Conservation (phyloP, 2,329 filamentous ascomycete species). For the Xylaria sp. region DNA sequence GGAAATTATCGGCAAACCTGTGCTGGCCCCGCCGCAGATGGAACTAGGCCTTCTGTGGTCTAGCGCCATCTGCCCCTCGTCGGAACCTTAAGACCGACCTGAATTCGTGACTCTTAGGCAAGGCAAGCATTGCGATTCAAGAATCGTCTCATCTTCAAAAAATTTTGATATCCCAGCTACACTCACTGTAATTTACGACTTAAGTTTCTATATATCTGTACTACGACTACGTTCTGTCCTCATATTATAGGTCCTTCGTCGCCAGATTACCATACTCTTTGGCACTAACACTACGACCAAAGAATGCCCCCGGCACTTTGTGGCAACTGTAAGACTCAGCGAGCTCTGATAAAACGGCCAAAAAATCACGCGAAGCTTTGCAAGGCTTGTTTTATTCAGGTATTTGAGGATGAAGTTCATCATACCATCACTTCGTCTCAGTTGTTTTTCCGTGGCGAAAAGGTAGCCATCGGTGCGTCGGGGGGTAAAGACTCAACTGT, state of each 20-base stretch:
- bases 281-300: no score
- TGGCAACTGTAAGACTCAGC: slow-evolving; percentile 73
- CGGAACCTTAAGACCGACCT: slow-evolving; percentile 9
- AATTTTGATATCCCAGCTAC: not conserved
- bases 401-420: slow-evolving; percentile 94
- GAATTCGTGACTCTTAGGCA: not conserved
- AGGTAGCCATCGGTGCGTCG: slow-evolving; percentile 91
- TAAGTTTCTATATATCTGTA: no score
- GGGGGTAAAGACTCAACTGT: slow-evolving; percentile 98
- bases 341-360: slow-evolving; percentile 88
- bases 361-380: slow-evolving; percentile 96
- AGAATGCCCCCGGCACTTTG: slow-evolving; percentile 80
- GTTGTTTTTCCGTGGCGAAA: slow-evolving; percentile 85
- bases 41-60: slow-evolving; percentile 1
- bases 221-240: no score
- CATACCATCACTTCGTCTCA: slow-evolving; percentile 83
- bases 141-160: not conserved
- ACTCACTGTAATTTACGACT: not conserved
- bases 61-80: slow-evolving; percentile 39
- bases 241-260: not conserved
- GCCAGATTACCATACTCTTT: no score
- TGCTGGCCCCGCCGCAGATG: not conserved
- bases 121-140: not conserved
- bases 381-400: slow-evolving; percentile 80
- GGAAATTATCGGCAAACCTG: slow-evolving; percentile 35